phyloP scores from a whole-genome alignment of 2,329 filamentous ascomycete genomes.

The Neospermospora avenae region DNA sequence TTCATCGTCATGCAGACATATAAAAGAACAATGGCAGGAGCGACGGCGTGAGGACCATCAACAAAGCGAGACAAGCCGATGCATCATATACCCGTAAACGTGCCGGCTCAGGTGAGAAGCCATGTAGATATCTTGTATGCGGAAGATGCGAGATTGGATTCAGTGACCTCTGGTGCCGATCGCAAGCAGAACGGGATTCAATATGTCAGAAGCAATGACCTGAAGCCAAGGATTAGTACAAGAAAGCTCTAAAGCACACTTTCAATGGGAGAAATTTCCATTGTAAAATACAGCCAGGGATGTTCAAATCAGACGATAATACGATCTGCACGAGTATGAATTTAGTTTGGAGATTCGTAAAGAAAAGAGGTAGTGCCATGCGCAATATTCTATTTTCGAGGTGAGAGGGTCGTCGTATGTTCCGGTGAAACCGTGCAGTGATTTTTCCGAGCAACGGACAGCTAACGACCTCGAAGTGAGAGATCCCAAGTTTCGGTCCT shows the following conservation, averaged over 20 bases:
- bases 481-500: too few species aligned
- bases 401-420: too few species aligned
- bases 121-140: too few species aligned
- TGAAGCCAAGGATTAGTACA: conserved; percentile 1
- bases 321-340: background rate
- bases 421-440: too few species aligned
- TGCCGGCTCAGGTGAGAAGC: too few species aligned
- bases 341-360: conserved; percentile 1
- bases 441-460: too few species aligned
- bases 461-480: too few species aligned
- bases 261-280: background rate
- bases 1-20: too few species aligned
- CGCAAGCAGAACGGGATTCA: conserved; percentile 13
- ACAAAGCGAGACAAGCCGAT: too few species aligned
- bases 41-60: too few species aligned
- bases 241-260: background rate
- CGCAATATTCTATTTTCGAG: background rate
- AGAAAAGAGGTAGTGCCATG: background rate
- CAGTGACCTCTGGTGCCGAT: conserved; percentile 11
- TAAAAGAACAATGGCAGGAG: too few species aligned
- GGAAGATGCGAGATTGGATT: conserved; percentile 15
- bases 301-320: background rate
- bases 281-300: background rate
- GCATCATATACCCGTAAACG: too few species aligned
- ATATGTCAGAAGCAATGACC: conserved; percentile 7